Base-by-base conservation (phyloP, 768 basidiomycete genomes). In the Boletus rufocinnamomeus region DNA sequence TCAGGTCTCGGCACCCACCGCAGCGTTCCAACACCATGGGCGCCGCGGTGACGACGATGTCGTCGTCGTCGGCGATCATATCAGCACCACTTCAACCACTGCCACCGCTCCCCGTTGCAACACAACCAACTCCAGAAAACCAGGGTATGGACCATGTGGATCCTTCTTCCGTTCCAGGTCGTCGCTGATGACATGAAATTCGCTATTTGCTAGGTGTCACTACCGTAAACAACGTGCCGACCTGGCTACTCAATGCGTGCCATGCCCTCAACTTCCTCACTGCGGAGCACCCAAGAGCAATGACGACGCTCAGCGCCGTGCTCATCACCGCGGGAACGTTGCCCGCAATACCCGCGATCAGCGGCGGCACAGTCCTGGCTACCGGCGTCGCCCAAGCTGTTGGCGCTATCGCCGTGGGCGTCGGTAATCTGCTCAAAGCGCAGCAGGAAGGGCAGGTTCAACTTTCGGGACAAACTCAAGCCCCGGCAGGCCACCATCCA, bases 251-350 rank as follows among this genome's bases (percentile, higher is more conserved):
- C 56, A 91, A 90, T 65, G 89, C 90, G 2, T 86, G 86, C 63
- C 84, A 79, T 49, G 89, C 90, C 11, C 79, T 92, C 59, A 88
- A 90, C 54, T 88, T 81, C 74, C 82, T 92, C 53, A 83, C 84
- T 11, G 81, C 78, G 59, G 90, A 91, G 63, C 89, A 92, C 64
- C 90, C 90, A 11, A 86, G 86, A 68, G 82, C 78, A 6, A 85
- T 90, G 87, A 85, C 82, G 60, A 81, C 88, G 35, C 70, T 91
- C 52, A 87, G 87, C 61, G 89, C 89, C 8, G 84, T 92, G 52
- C 81, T 92, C 58, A 88, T 92, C 68, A 89, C 89, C 3, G 87
- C 86, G 34, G 90, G 89, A 37, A 85, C 86, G 34, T 77, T 92
- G 44, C 89, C 89, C 1, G 75, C 88, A 0, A 81, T 91, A 34